A percentile compares a stretch with the other conserved stretches of the same genome.
phyloP scores from a whole-genome alignment of 352 stramenopile genomes.

The Phytophthora niederhauseri region DNA sequence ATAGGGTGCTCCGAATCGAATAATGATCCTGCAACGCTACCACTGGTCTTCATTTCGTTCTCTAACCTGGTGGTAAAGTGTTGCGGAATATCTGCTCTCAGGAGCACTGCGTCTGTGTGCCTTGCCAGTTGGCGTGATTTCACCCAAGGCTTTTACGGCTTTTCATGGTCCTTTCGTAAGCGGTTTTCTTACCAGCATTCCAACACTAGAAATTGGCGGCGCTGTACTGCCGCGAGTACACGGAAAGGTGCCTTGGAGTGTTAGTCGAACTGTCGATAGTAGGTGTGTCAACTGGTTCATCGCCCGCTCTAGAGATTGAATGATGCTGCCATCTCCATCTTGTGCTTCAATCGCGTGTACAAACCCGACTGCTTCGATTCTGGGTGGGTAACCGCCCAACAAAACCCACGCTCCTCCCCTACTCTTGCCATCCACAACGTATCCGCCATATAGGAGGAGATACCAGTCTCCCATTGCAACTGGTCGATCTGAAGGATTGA shows the following conservation, averaged over 20 bases:
- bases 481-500: too few relatives aligned
- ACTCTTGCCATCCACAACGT: too few relatives aligned
- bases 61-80: not conserved
- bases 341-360: too few relatives aligned
- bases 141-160: not conserved
- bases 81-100: not conserved
- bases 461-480: too few relatives aligned
- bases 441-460: too few relatives aligned
- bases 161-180: not conserved
- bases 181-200: not conserved
- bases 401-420: too few relatives aligned
- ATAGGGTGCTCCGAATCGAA: not conserved
- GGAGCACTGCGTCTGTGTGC: not conserved
- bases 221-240: not conserved
- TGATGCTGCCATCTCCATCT: too few relatives aligned
- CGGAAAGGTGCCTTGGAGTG: not conserved
- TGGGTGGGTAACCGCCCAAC: too few relatives aligned
- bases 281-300: too few relatives aligned
- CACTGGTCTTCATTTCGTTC: not conserved
- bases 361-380: too few relatives aligned
- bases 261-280: not conserved
- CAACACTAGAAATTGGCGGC: not conserved
- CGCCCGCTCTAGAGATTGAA: too few relatives aligned
- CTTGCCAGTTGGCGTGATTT: not conserved
- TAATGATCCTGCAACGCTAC: not conserved